These are phyloP conservation scores for Tephrocybe rancida DNA, from an alignment of 768 basidiomycete species.

Conservation along the genomic window DNA sequence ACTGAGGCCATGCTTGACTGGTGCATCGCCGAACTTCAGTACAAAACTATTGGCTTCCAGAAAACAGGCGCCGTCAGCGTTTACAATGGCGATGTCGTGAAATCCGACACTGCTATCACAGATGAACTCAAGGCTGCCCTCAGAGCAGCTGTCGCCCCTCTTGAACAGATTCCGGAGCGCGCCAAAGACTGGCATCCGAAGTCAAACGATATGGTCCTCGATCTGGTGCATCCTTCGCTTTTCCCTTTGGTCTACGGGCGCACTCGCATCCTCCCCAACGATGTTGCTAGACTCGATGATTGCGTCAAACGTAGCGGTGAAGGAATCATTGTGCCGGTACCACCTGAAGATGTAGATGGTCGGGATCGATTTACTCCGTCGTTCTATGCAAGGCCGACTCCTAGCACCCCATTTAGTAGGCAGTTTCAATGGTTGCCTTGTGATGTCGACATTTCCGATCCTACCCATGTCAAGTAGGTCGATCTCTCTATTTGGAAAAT, in stretches of 20 bases:
- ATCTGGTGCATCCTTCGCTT: slow-evolving; percentile 44
- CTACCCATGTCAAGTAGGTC: slow-evolving; percentile 18
- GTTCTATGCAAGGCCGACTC: neutral
- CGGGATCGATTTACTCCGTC: neutral
- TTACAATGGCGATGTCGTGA: slow-evolving; percentile 23
- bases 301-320: slow-evolving; percentile 18
- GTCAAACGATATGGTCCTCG: slow-evolving; percentile 40
- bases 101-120: slow-evolving; percentile 30
- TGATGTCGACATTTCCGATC: slow-evolving; percentile 29
- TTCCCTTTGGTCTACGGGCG: slow-evolving; percentile 35
- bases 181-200: slow-evolving; percentile 45
- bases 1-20: slow-evolving; percentile 19
- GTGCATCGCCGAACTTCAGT: slow-evolving; percentile 22
- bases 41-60: slow-evolving; percentile 17
- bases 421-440: slow-evolving; percentile 27
- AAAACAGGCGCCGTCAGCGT: slow-evolving; percentile 12
- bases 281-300: slow-evolving; percentile 14
- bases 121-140: slow-evolving; percentile 17
- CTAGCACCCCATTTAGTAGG: neutral
- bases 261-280: slow-evolving; percentile 17
- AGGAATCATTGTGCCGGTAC: slow-evolving; percentile 10
- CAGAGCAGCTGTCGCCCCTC: slow-evolving; percentile 17
- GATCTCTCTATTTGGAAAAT: neutral
- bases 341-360: neutral
- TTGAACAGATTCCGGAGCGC: slow-evolving; percentile 35